phyloP scores from a whole-genome alignment of 2,329 filamentous ascomycete genomes.

The Stachybotrys chartarum region DNA sequence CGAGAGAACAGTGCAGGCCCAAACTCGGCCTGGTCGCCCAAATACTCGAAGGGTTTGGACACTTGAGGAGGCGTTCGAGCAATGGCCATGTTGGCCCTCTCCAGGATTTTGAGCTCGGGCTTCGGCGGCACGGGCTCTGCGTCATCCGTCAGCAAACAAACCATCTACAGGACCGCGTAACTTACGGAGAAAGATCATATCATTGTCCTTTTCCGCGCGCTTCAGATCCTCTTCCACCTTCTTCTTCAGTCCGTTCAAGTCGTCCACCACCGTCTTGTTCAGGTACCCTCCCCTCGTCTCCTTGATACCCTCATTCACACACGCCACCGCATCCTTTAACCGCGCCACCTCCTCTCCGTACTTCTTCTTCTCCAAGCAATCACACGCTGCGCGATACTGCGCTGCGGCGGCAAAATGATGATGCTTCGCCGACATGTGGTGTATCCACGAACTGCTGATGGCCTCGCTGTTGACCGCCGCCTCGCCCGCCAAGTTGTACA shows the following conservation, averaged over 20 bases:
- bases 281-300: slow-evolving; percentile 68
- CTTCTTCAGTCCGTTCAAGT: slow-evolving; percentile 75
- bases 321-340: slow-evolving; percentile 71
- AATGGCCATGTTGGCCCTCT: slow-evolving; percentile 82
- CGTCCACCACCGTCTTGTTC: slow-evolving; percentile 72
- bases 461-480: slow-evolving; percentile 82
- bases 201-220: slow-evolving; percentile 91
- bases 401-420: slow-evolving; percentile 95
- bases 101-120: slow-evolving; percentile 76
- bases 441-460: slow-evolving; percentile 92
- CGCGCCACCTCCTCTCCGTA: slow-evolving; percentile 95
- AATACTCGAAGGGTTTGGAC: slow-evolving; percentile 67
- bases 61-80: slow-evolving; percentile 76
- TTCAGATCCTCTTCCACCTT: slow-evolving; percentile 83
- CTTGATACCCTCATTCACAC: slow-evolving; percentile 79
- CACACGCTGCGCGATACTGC: slow-evolving; percentile 84
- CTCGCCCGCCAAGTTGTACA: slow-evolving; percentile 79
- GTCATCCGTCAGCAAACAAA: slow-evolving; percentile 18
- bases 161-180: background rate
- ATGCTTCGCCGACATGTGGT: slow-evolving; percentile 94
- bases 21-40: slow-evolving; percentile 75
- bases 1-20: slow-evolving; percentile 83
- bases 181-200: slow-evolving; percentile 82
- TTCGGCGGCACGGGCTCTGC: slow-evolving; percentile 74
- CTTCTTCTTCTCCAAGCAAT: slow-evolving; percentile 85